Evolutionary conservation across 345 rosid species (phyloP).

Genomic region (Aquilaria sinensis): DNA sequence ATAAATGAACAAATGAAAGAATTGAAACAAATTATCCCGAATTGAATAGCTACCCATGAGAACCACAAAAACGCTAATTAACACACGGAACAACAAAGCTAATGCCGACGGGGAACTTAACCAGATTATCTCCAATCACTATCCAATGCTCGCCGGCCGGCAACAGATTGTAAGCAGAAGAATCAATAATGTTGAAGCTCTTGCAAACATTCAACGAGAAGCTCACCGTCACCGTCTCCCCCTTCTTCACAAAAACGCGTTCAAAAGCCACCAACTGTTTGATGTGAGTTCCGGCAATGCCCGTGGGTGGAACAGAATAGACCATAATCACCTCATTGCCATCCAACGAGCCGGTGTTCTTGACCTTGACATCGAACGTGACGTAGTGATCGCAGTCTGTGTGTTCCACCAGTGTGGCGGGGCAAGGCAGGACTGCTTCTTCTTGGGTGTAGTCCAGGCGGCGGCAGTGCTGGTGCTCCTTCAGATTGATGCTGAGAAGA

Average conservation of each 20-base stretch:
- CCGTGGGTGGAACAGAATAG: constrained; percentile 12
- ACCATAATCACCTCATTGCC: constrained; percentile 29
- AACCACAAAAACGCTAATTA: too few species aligned
- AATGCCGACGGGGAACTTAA: too few species aligned
- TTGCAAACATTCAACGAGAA: constrained; percentile 22
- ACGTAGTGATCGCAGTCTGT: background rate
- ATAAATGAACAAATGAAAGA: too few species aligned
- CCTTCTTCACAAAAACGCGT: constrained; percentile 17
- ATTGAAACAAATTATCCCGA: too few species aligned
- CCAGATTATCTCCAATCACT: constrained; percentile 14
- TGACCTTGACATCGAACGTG: constrained; percentile 11
- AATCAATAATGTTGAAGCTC: constrained; percentile 19
- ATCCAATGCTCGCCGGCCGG: constrained; percentile 25
- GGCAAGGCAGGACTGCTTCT: constrained; percentile 13
- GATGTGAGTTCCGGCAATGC: background rate
- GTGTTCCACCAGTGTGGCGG: constrained; percentile 4
- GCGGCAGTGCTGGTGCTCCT: constrained; percentile 21
- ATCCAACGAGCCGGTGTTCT: constrained; percentile 17
- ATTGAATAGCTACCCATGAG: too few species aligned
- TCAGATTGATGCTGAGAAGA: constrained; percentile 1
- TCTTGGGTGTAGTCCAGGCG: constrained; percentile 1
- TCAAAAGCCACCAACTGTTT: constrained; percentile 29
- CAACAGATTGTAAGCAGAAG: constrained; percentile 3
- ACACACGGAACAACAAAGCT: too few species aligned
- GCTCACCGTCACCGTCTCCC: constrained; percentile 12